Base-by-base conservation (phyloP, 2,329 filamentous ascomycete genomes). In the Fusarium graminum region DNA sequence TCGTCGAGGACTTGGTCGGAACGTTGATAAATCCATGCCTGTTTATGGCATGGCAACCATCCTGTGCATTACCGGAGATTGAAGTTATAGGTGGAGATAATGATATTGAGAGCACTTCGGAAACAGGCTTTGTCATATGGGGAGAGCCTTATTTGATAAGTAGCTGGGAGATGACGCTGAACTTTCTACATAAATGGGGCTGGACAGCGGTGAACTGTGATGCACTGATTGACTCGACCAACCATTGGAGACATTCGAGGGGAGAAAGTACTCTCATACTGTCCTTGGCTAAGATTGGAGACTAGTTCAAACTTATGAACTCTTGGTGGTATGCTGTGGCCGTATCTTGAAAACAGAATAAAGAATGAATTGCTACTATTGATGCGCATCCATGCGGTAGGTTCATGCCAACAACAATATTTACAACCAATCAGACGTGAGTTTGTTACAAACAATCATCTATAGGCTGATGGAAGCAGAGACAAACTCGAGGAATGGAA, bases 61-160 rank as follows among this genome's bases (percentile, higher is more conserved):
- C 11, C 2, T n/a, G 3, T 34, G 6, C 13, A 14, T 34, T 32
- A 4, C 29, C 11, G 10, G 13, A 32, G 10, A 2, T 13, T 6
- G 9, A 32, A 11, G 29, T 11, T 0, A 14, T 3, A 12, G 3
- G 5, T 2, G 13, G 9, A 12, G 7, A 4, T 7, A 1, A 2
- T 1, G 5, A 12, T 5, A 7, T 7, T 1, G 8, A 2, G 7
- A 17, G 7, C 7, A 16, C 13, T 6, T 7, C 39, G n/a, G 46
- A 30, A 0, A 36, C 22, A 6, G 53, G 53, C 1, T 17, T 56
- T 4, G 14, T 56, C 6, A 13, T 53, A 0, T 56, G 47, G 38
- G 47, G 47, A 30, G 53, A 56, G 1, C 53, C 53, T 16, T 17
- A 44, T 38, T 4, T 57, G 2, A 17, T 39, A 22, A 10, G 13